phyloP scores from a whole-genome alignment of 164 flowering plant species.

The Tetracentron sinense region DNA sequence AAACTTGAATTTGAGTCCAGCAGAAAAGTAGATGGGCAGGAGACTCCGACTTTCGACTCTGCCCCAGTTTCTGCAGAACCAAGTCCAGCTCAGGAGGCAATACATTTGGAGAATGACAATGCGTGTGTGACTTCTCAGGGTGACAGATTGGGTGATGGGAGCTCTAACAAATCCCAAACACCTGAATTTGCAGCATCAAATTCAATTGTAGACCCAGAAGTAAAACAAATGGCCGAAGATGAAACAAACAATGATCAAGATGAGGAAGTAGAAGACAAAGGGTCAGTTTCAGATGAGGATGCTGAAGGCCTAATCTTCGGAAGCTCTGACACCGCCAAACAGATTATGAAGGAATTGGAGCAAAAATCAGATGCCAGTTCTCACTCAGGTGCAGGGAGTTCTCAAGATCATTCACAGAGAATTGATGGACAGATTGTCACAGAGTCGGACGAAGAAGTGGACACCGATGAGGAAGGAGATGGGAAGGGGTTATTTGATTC shows the following conservation, averaged over 20 bases:
- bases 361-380: slow-evolving; percentile 47
- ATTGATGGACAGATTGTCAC: slow-evolving; percentile 79
- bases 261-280: slow-evolving; percentile 33
- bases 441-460: slow-evolving; percentile 89
- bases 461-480: slow-evolving; percentile 75
- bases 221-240: slow-evolving; percentile 19
- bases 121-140: not conserved
- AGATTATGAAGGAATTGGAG: slow-evolving; percentile 68
- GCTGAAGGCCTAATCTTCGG: slow-evolving; percentile 48
- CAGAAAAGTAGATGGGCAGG: not conserved
- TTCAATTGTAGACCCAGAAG: slow-evolving; percentile 10
- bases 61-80: slow-evolving; percentile 1
- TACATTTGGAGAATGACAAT: slow-evolving; percentile 9
- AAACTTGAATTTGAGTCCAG: slow-evolving; percentile 5
- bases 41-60: slow-evolving; percentile 1
- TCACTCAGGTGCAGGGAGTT: slow-evolving; percentile 39
- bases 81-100: slow-evolving; percentile 11
- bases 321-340: slow-evolving; percentile 60
- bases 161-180: slow-evolving; percentile 6
- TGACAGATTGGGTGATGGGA: slow-evolving; percentile 14
- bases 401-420: slow-evolving; percentile 36
- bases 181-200: slow-evolving; percentile 11
- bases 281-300: slow-evolving; percentile 48
- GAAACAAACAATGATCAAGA: slow-evolving; percentile 20
- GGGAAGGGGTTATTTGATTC: slow-evolving; percentile 83